Evolutionary conservation across 805 yeast genomes (phyloP), one percentile per base, ranked within the genome.

Genomic region (Yarrowia deformans): DNA sequence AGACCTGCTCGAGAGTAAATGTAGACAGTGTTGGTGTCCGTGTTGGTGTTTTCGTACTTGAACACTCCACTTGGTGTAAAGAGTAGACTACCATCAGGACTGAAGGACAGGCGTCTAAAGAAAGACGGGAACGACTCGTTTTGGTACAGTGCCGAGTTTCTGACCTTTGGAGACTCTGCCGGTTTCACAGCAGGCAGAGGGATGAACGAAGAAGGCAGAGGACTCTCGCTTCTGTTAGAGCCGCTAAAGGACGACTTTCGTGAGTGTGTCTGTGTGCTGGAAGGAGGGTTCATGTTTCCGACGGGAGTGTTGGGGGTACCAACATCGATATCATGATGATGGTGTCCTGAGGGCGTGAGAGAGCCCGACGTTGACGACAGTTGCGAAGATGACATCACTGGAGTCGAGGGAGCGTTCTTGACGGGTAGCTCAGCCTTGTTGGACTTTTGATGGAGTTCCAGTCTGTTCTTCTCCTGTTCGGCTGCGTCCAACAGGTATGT

Each of bases 61-160:
- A 85, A 80, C 71, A 87, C 79, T 69, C 97, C 96, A 67, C 96
- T 81, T 49, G 95, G 97, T 0, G 96, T 86, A 37, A 94, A 79
- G 40, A 95, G 79, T 46, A 95, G 77, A 69, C 84, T 82, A 0
- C 99, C 99, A 78, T 96, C 98, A 0, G 97, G 97, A 0, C 97
- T 90, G 75, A 94, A 92, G 0, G 89, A 79, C 69, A 94, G 82
- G 70, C 98, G 81, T 71, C 99, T 83, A 81, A 95, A 95, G 75
- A 95, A 95, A 0, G 97, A 90, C 69, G 92, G 92, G 42, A 94
- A 83, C 0, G 97, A 88, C 74, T 94, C 99, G 71, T 93, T 88
- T 75, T 93, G 95, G 74, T 37, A 63, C 12, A 63, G 35, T 6
- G 68, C 45, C 32, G 56, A 48, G 50, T 37, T 49, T 37, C 68